These are phyloP conservation scores for Phytophthora brassicae DNA, from an alignment of 352 stramenopile genomes.

Conservation along the genomic window DNA sequence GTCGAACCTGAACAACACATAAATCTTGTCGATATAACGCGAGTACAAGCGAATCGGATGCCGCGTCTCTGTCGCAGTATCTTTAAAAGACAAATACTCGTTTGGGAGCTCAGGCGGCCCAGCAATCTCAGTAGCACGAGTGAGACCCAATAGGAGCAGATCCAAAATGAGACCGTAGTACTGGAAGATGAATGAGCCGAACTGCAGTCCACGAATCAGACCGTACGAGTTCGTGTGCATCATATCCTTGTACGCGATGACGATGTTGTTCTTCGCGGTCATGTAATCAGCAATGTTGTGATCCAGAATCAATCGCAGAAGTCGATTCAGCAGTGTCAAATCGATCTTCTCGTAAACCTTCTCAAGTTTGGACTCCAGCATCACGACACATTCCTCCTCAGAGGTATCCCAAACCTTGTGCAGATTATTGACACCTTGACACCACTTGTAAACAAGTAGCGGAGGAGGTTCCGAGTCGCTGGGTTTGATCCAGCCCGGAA, in stretches of 20 bases:
- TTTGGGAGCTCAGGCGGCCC: slow-evolving; percentile 97
- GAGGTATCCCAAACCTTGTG: slow-evolving; percentile 98
- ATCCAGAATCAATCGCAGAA: slow-evolving; percentile 99
- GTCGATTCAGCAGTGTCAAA: slow-evolving; percentile 97
- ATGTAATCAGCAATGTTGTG: slow-evolving; percentile 99
- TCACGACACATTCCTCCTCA: slow-evolving; percentile 98
- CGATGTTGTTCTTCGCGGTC: slow-evolving; percentile 99
- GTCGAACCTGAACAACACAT: slow-evolving; percentile 99
- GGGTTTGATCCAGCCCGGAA: slow-evolving; percentile 99
- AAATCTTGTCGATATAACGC: slow-evolving; percentile 99
- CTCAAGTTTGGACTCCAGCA: slow-evolving; percentile 98
- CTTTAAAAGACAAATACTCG: slow-evolving; percentile 98
- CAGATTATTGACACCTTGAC: slow-evolving; percentile 99
- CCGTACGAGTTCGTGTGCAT: slow-evolving; percentile 99
- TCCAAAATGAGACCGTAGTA: slow-evolving; percentile 99
- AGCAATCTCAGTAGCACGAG: slow-evolving; percentile 97
- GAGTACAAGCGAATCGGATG: slow-evolving; percentile 99
- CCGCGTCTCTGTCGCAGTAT: slow-evolving; percentile 96
- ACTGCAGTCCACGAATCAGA: slow-evolving; percentile 98
- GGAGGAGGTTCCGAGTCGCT: slow-evolving; percentile 98
- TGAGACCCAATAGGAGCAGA: slow-evolving; percentile 97
- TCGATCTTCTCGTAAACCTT: slow-evolving; percentile 99
- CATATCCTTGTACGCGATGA: slow-evolving; percentile 99
- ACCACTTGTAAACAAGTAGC: slow-evolving; percentile 99
- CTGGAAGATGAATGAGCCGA: slow-evolving; percentile 97